Evolutionary conservation across 352 stramenopile species (phyloP).

Genomic region (Phytophthora aleatoria): DNA sequence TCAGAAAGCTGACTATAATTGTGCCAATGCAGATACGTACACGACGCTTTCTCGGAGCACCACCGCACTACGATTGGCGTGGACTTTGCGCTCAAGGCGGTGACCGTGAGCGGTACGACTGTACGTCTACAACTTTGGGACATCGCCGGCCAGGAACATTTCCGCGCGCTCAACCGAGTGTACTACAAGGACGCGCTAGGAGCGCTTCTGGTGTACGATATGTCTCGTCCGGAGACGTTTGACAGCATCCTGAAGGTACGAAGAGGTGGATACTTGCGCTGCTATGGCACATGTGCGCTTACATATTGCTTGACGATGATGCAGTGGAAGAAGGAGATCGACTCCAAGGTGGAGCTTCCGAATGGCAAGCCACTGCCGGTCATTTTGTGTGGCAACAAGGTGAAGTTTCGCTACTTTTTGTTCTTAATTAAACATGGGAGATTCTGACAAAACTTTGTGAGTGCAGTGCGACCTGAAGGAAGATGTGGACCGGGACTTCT

Average conservation of each 20-base stretch:
- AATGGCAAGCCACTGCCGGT: constrained; percentile 92
- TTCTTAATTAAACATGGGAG: not conserved
- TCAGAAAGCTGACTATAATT: no score
- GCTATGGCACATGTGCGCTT: not conserved
- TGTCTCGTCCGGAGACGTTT: constrained; percentile 91
- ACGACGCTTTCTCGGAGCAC: constrained; percentile 92
- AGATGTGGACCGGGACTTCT: constrained; percentile 72
- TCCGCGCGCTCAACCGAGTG: constrained; percentile 91
- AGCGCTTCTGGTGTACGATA: constrained; percentile 93
- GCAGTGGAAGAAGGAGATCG: constrained; percentile 95
- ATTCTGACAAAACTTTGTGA: constrained; percentile 6
- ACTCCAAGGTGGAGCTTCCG: constrained; percentile 91
- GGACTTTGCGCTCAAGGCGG: constrained; percentile 92
- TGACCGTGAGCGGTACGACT: constrained; percentile 86
- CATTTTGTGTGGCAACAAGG: constrained; percentile 94
- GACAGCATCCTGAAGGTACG: constrained; percentile 84
- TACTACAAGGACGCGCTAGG: constrained; percentile 95
- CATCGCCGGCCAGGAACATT: constrained; percentile 94
- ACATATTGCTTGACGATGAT: constrained; percentile 4
- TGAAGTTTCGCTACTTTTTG: constrained; percentile 15
- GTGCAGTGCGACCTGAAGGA: constrained; percentile 84
- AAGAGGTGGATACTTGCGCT: not conserved
- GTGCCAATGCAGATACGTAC: constrained; percentile 65
- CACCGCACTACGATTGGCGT: constrained; percentile 93
- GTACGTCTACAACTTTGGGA: constrained; percentile 95